phyloP scores from a whole-genome alignment of 306 rosid genomes.

The Malus sylvestris region DNA sequence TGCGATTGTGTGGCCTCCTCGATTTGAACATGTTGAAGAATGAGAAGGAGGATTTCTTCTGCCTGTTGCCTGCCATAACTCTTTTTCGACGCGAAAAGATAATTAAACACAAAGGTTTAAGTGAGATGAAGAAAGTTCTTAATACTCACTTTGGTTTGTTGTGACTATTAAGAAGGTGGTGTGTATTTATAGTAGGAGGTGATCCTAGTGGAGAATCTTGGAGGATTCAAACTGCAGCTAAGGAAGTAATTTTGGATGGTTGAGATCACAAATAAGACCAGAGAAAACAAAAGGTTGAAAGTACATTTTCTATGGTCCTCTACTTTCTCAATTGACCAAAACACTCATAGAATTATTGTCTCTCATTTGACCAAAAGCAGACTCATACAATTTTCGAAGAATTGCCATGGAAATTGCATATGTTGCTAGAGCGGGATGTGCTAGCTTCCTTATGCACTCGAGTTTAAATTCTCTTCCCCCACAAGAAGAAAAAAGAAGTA shows the following conservation, averaged over 20 bases:
- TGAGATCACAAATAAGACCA: background rate
- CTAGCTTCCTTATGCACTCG: too few species aligned
- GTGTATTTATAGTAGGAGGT: slow-evolving; percentile 34
- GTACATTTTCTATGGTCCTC: slow-evolving; percentile 36
- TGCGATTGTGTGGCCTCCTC: slow-evolving; percentile 8
- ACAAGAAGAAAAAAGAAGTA: too few species aligned
- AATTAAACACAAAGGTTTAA: background rate
- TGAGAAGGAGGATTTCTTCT: slow-evolving; percentile 57
- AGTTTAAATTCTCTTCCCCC: too few species aligned
- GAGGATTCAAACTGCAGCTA: slow-evolving; percentile 21
- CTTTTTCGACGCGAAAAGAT: background rate
- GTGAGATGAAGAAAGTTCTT: background rate
- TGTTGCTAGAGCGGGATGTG: too few species aligned
- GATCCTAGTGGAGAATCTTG: slow-evolving; percentile 30
- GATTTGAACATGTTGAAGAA: slow-evolving; percentile 56
- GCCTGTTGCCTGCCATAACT: slow-evolving; percentile 54
- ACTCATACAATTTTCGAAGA: background rate
- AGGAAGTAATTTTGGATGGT: slow-evolving; percentile 22
- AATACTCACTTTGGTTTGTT: slow-evolving; percentile 16
- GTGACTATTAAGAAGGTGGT: background rate
- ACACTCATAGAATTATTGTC: background rate
- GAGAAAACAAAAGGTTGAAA: background rate
- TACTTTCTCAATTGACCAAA: slow-evolving; percentile 22
- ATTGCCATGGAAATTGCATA: background rate
- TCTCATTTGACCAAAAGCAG: slow-evolving; percentile 1